These are phyloP conservation scores for Coriolopsis trogii DNA, from an alignment of 1,284 basidiomycete species.

Conservation along the genomic window DNA sequence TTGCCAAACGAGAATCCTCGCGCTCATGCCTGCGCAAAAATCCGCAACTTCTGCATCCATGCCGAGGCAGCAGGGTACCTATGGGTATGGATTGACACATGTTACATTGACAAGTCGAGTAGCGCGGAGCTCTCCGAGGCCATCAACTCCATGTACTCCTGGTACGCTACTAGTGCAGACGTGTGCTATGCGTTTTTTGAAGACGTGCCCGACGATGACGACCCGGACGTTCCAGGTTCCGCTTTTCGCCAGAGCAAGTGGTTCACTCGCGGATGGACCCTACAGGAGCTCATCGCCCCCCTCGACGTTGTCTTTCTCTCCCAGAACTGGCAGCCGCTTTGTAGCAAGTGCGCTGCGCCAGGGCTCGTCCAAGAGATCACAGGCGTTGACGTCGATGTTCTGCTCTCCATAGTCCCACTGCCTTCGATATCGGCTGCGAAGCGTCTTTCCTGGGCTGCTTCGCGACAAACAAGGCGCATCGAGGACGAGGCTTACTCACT, in stretches of 20 bases:
- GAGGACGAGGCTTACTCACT: constrained; percentile 14
- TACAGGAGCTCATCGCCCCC: constrained; percentile 11
- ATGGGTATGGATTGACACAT: constrained; percentile 6
- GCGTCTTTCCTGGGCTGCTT: constrained; percentile 7
- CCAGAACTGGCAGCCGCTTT: constrained; percentile 2
- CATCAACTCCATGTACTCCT: constrained; percentile 9
- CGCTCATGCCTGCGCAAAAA: background rate
- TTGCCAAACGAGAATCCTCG: background rate
- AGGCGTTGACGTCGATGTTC: constrained; percentile 7
- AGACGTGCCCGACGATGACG: constrained; percentile 4
- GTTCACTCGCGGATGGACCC: constrained; percentile 7
- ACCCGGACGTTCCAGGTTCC: background rate
- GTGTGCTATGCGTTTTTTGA: constrained; percentile 3
- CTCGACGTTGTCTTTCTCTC: constrained; percentile 7
- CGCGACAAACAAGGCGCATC: constrained; percentile 3
- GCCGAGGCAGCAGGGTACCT: constrained; percentile 5
- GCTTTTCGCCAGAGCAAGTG: constrained; percentile 3
- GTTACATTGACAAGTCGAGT: constrained; percentile 14
- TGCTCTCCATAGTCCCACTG: constrained; percentile 2
- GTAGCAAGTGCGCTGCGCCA: constrained; percentile 5
- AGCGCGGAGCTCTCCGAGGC: constrained; percentile 8
- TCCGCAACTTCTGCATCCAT: constrained; percentile 7
- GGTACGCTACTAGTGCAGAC: constrained; percentile 4
- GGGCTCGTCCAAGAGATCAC: constrained; percentile 4
- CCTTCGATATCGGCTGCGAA: constrained; percentile 3